Evolutionary conservation across 345 rosid species (phyloP).

Genomic region (Stellera chamaejasme): DNA sequence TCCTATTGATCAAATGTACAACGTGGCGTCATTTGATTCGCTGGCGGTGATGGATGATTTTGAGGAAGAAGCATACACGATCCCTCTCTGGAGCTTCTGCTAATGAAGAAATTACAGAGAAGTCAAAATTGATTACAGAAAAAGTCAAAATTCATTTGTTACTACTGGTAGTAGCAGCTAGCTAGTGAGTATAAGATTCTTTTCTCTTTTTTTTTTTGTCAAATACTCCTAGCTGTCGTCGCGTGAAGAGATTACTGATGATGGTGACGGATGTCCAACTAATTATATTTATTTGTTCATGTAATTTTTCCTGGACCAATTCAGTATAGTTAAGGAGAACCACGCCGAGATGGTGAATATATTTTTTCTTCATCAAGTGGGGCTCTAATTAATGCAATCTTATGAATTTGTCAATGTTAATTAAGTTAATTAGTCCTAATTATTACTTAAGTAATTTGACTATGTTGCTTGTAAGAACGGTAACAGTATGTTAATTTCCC

Average conservation of each 20-base stretch:
- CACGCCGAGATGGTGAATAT: conserved; percentile 29
- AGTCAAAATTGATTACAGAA: neutral
- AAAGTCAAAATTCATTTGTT: neutral
- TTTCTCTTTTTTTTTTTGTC: conserved; percentile 17
- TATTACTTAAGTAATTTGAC: no score
- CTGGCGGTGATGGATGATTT: conserved; percentile 42
- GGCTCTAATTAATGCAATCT: conserved; percentile 14
- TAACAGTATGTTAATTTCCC: no score
- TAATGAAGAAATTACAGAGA: conserved; percentile 12
- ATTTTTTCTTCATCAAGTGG: conserved; percentile 30
- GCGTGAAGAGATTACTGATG: conserved; percentile 32
- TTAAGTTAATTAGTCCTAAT: no score
- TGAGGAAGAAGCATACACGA: conserved; percentile 46
- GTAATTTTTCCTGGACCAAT: neutral
- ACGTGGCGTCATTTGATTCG: conserved; percentile 27
- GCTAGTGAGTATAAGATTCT: no score
- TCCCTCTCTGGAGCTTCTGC: conserved; percentile 81
- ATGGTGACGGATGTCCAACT: conserved; percentile 16
- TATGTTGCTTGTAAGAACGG: no score
- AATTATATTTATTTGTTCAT: conserved; percentile 2
- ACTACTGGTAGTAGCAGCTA: neutral
- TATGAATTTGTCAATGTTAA: no score
- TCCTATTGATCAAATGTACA: conserved; percentile 53
- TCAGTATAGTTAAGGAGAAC: conserved; percentile 15
- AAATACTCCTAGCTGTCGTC: conserved; percentile 10